phyloP scores from a whole-genome alignment of 305 asterid species.

The Ajuga reptans region DNA sequence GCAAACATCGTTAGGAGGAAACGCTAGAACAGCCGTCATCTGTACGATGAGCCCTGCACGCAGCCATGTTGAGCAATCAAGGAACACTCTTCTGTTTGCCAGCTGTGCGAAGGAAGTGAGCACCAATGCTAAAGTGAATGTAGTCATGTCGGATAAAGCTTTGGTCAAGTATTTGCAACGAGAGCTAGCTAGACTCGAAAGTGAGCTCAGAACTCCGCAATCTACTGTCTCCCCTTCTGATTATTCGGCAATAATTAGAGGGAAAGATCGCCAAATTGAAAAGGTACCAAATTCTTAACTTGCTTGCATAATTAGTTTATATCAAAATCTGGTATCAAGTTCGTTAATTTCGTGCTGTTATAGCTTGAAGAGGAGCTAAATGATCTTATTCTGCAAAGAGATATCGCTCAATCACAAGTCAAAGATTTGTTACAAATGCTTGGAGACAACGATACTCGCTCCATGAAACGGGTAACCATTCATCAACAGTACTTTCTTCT shows the following conservation, averaged over 20 bases:
- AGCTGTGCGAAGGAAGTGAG: constrained; percentile 94
- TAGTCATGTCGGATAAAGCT: constrained; percentile 86
- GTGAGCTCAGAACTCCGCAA: constrained; percentile 53
- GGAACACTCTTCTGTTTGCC: constrained; percentile 92
- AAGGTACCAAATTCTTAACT: constrained; percentile 36
- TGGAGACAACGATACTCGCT: constrained; percentile 37
- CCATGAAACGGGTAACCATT: constrained; percentile 34
- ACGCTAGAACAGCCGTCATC: constrained; percentile 84
- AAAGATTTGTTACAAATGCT: constrained; percentile 55
- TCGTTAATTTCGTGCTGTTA: constrained; percentile 16
- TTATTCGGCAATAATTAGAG: constrained; percentile 41
- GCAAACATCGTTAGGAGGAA: constrained; percentile 83
- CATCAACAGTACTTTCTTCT: background rate
- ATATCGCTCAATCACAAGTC: constrained; percentile 72
- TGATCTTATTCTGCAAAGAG: constrained; percentile 68
- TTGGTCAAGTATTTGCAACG: constrained; percentile 84
- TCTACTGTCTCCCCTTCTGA: constrained; percentile 34
- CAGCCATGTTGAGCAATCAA: constrained; percentile 83
- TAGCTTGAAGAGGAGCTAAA: constrained; percentile 72
- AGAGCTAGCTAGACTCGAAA: constrained; percentile 67
- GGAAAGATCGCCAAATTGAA: constrained; percentile 71
- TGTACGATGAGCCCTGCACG: constrained; percentile 96
- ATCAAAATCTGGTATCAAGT: background rate
- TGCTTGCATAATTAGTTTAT: background rate
- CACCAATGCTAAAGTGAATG: constrained; percentile 75